A percentile compares a stretch with the other conserved stretches of the same genome.
Evolutionary conservation across 495 filamentous ascomycete genomes (phyloP).

Genomic region (Penicillium argentinense): DNA sequence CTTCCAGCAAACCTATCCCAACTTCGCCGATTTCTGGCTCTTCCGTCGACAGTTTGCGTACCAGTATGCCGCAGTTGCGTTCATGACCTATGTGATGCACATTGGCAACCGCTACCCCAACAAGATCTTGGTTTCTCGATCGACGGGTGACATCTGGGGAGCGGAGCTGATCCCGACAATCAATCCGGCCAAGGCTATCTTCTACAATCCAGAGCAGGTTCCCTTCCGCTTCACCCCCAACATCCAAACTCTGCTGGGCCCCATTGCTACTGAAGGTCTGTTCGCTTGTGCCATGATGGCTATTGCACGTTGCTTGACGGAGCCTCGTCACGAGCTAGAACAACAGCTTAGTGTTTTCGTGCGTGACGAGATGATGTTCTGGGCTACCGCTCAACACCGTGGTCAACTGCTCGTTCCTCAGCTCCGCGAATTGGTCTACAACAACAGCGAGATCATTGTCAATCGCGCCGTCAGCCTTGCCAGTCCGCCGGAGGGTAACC

Average conservation of each 20-base stretch:
- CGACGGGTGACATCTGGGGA: conserved; percentile 92
- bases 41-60: conserved; percentile 96
- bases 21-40: conserved; percentile 93
- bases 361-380: conserved; percentile 96
- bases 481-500: conserved; percentile 57
- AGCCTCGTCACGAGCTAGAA: conserved; percentile 84
- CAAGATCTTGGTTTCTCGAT: conserved; percentile 88
- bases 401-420: conserved; percentile 62
- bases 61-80: conserved; percentile 92
- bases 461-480: conserved; percentile 84
- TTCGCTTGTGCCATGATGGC: conserved; percentile 91
- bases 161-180: conserved; percentile 87
- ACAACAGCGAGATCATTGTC: conserved; percentile 86
- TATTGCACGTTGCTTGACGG: conserved; percentile 92
- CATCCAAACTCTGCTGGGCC: conserved; percentile 91
- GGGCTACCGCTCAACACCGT: conserved; percentile 83
- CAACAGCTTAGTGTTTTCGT: conserved; percentile 92
- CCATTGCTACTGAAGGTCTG: conserved; percentile 91
- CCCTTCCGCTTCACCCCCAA: conserved; percentile 97
- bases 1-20: conserved; percentile 85
- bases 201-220: conserved; percentile 91
- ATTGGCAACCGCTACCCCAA: conserved; percentile 93
- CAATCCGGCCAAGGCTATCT: conserved; percentile 75
- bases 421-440: conserved; percentile 82
- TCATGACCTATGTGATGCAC: conserved; percentile 98